Evolutionary conservation across 2,329 filamentous ascomycete species (phyloP), one percentile per base, ranked within the genome.

Genomic region (Clarireedia homoeocarpa): DNA sequence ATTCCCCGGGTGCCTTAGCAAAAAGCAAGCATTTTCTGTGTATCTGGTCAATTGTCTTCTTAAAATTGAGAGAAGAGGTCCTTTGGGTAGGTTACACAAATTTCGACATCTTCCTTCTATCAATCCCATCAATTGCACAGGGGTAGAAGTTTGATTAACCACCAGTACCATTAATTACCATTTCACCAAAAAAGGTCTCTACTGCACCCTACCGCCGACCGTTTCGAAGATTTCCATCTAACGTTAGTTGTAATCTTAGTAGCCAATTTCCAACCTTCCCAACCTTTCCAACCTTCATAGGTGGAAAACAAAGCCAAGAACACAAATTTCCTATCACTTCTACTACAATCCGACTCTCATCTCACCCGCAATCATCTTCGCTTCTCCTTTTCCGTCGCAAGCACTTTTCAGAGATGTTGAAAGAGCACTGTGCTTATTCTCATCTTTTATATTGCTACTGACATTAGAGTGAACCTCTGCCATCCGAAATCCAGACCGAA

Each of bases 241-340:
- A 20, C 20, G 27, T 30, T 30, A 9, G 20, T 20, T 20, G 20
- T 20, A 20, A 20, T 20, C 20, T 20, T 5, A 34, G 30, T 14
- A 34, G 30, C 30, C 30, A 34, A 34, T 34, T 34, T 34, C 30
- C 3, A 10, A 46, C 12, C 23, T 24, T 24, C 39, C 5, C 42
- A 15, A 42, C n/a, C 39, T 17, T 17, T 1, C 39, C 1, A n/a
- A 17, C 39, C 39, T 15, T 24, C 17, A 40, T 40, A 40, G 14
- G 6, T 6, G 14, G 17, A 15, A 15, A n/a, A n/a, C 39, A 14
- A 10, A 51, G 46, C 53, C 46, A 51, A 55, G 53, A 45, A 51
- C 46, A 55, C 46, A 51, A 55, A 51, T 55, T 51, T 55, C 46
- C 42, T 12, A 26, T 46, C 42, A 10, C 17, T 14, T 46, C 42